Evolutionary conservation across 2,329 filamentous ascomycete species (phyloP).

Genomic region (Aspergillus tubingensis): DNA sequence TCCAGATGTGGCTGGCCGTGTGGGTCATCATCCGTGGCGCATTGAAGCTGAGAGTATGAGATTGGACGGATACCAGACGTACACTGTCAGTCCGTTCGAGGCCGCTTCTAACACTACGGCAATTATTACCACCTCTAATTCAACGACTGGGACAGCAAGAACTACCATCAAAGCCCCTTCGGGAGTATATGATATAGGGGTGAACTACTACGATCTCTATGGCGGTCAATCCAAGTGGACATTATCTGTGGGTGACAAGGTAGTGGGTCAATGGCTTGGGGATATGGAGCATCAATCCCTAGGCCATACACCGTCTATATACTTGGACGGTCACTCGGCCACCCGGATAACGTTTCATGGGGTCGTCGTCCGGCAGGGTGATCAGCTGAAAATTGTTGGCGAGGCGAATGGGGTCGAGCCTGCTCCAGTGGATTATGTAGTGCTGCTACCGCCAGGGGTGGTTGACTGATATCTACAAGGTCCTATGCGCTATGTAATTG

Average conservation of each 20-base stretch:
- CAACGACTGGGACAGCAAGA: conserved; percentile 52
- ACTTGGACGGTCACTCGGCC: conserved; percentile 67
- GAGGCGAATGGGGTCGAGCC: conserved; percentile 61
- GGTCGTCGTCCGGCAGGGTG: conserved; percentile 54
- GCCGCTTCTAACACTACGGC: conserved; percentile 58
- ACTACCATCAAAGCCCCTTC: conserved; percentile 51
- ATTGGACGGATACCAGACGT: conserved; percentile 58
- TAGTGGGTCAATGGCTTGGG: conserved; percentile 61
- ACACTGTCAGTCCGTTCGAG: conserved; percentile 60
- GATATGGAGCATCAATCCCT: conserved; percentile 61
- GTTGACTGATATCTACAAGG: conserved; percentile 48
- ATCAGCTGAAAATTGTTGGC: conserved; percentile 58
- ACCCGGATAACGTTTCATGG: conserved; percentile 61
- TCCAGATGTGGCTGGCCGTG: conserved; percentile 57
- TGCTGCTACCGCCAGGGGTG: conserved; percentile 59
- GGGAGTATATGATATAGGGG: conserved; percentile 63
- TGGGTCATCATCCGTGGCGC: conserved; percentile 64
- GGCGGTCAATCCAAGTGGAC: conserved; percentile 60
- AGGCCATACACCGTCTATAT: conserved; percentile 59
- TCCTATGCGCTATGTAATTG: too few species aligned
- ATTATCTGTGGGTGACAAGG: conserved; percentile 55
- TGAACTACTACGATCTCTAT: conserved; percentile 67
- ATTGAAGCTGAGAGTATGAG: conserved; percentile 69
- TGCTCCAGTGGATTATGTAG: conserved; percentile 68
- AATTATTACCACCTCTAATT: conserved; percentile 59